Evolutionary conservation across 2,329 filamentous ascomycete genomes (phyloP), one percentile per base, ranked within the genome.

Genomic region (Verticillium nonalfalfae): DNA sequence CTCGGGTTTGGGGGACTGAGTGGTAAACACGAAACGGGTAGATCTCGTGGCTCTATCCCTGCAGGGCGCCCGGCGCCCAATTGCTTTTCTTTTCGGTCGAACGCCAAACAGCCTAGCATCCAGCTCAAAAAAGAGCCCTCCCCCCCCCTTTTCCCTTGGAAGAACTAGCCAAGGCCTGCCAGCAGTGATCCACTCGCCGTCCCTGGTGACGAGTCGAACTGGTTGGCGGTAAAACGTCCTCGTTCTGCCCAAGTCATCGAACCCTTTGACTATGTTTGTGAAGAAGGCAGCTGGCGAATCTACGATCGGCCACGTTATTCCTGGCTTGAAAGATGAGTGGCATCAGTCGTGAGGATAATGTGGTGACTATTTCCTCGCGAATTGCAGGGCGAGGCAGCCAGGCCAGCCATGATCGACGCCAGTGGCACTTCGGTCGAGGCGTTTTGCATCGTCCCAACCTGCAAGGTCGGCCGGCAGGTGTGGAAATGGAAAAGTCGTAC

Each of bases 1-100:
- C 45, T 50, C 45, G 45, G 45, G 45, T 50, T 50, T 50, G 45
- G 45, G 26, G 45, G 21, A 21, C n/a, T 50, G 45, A 18, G 45
- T 50, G 18, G 45, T 50, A 58, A 59, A 52, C 58, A 64, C 60
- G 64, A 66, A 66, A 66, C 64, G 64, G 64, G 62, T 61, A 65
- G 64, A 66, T 66, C 64, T 66, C 60, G 62, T 62, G 63, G 64
- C 61, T 62, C 61, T 50, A 64, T 66, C 63, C 63, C 62, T 66
- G 64, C 62, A 66, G 63, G 63, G 60, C 63, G 58, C 55, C 58
- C 61, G 63, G 39, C 39, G 60, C 63, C 60, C 39, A 40, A 59
- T 15, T 56, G 54, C 54, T 60, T 57, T 65, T 62, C 63, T 60
- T 59, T 65, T 62, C 63, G 64, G 61, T 59, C 61, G 57, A 62